Percentiles rank a stretch among this genome's conserved stretches.
phyloP scores from a whole-genome alignment of 371 early-diverging fungal genomes.

The Apophysomyces ossiformis region DNA sequence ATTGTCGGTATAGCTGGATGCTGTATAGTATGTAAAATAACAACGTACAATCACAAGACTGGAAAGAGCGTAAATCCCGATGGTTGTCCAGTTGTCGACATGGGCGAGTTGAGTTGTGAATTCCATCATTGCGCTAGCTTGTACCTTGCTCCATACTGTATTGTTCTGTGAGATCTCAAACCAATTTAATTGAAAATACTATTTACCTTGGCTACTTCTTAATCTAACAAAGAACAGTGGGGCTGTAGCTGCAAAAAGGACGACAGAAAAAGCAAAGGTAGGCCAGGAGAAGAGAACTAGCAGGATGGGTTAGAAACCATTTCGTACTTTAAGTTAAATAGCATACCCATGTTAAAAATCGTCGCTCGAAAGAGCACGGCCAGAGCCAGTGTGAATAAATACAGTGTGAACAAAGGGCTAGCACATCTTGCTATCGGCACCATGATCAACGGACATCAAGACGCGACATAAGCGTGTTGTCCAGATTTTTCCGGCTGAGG shows the following conservation, averaged over 20 bases:
- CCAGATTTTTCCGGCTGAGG: neutral
- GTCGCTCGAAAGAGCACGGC: neutral
- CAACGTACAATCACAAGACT: slow-evolving; percentile 7
- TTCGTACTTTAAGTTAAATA: neutral
- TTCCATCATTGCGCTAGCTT: neutral
- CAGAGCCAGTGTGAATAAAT: neutral
- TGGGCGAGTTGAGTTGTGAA: neutral
- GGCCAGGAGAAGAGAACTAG: slow-evolving; percentile 2
- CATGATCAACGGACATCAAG: slow-evolving; percentile 4
- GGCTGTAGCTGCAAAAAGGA: neutral
- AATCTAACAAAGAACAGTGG: neutral
- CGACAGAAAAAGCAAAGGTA: neutral
- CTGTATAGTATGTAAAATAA: neutral
- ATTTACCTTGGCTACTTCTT: neutral
- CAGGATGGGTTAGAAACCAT: neutral
- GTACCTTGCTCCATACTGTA: slow-evolving; percentile 6
- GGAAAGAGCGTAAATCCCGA: slow-evolving; percentile 1
- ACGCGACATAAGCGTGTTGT: neutral
- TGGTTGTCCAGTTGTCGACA: neutral
- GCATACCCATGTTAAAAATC: neutral
- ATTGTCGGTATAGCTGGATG: slow-evolving; percentile 2
- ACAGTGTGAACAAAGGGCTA: neutral
- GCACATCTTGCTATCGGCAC: slow-evolving; percentile 9
- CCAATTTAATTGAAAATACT: no score
- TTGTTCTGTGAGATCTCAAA: neutral